phyloP scores from a whole-genome alignment of 345 rosid genomes.

The Eucalyptus shirleyi region DNA sequence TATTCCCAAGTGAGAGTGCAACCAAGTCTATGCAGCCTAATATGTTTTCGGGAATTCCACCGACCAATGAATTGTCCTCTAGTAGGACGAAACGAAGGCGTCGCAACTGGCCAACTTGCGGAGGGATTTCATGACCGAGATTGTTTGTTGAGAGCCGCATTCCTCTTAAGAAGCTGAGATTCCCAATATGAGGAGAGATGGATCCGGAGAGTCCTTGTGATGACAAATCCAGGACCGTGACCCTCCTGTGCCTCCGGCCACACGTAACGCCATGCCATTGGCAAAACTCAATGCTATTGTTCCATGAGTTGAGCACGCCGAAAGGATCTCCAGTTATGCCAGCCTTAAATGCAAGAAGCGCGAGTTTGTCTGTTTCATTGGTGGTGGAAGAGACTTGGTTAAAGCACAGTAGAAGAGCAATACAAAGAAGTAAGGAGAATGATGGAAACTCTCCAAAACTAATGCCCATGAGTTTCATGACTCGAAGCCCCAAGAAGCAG shows the following conservation, averaged over 20 bases:
- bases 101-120: background rate
- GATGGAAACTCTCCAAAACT: background rate
- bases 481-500: background rate
- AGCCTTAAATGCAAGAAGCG: background rate
- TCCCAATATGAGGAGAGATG: background rate
- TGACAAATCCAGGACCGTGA: fast-evolving
- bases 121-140: background rate
- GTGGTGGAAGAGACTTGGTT: background rate
- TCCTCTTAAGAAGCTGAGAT: background rate
- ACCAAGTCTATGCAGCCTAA: fast-evolving
- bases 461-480: background rate
- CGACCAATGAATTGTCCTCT: fast-evolving
- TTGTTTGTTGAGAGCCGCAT: fast-evolving
- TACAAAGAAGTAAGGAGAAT: background rate
- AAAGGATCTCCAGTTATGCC: fast-evolving
- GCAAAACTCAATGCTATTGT: background rate
- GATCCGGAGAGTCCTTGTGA: background rate
- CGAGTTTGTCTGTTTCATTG: background rate
- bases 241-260: background rate
- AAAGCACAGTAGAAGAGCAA: background rate
- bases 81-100: fast-evolving
- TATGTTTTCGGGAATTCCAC: background rate
- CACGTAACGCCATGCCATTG: background rate
- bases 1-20: fast-evolving
- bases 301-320: background rate